Evolutionary conservation across 1,284 basidiomycete species (phyloP), one percentile per base, ranked within the genome.

Genomic region (Malassezia slooffiae): DNA sequence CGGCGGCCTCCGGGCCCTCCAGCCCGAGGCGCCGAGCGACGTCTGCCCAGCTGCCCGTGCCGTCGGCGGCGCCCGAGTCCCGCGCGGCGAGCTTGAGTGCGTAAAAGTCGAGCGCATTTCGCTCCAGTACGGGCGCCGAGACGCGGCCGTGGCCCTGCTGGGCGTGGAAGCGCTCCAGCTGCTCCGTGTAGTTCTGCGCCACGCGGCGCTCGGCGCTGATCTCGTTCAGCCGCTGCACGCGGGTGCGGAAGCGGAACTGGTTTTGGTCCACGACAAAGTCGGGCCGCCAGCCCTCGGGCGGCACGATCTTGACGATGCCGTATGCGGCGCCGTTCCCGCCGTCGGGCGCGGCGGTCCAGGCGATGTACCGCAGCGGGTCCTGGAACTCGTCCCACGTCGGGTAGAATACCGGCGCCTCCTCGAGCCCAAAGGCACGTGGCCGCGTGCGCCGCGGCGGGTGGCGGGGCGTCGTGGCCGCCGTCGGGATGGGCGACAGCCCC

Each of bases 201-300:
- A 91, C 91, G 54, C 93, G 77, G 40, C 89, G 90, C 38, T 89
- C 86, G 12, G 93, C 93, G 73, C 95, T 91, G 58, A 99, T 88
- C 54, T 87, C 89, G 71, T 96, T 96, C 62, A 99, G 77, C 45
- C 84, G 80, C 73, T 96, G 90, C 37, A 96, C 74, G 38, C 93
- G 81, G 38, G 91, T 97, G 72, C 85, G 88, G 75, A 99, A 99
- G 53, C 85, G 83, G 72, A 89, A 90, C 47, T 75, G 75, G 84
- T 91, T 72, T 37, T 88, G 87, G 69, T 96, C 83, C 33, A 90
- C 83, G n/a, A 85, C 82, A 70, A 95, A 97, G 12, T 90, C 87
- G 79, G 95, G 91, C 58, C 82, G 79, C 93, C 93, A 97, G 27
- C 80, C 85, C 48, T 78, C 75, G 1, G 93, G 93, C 46, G 93